Evolutionary conservation across 768 basidiomycete genomes (phyloP).

Genomic region (Agaricus subrufescens): DNA sequence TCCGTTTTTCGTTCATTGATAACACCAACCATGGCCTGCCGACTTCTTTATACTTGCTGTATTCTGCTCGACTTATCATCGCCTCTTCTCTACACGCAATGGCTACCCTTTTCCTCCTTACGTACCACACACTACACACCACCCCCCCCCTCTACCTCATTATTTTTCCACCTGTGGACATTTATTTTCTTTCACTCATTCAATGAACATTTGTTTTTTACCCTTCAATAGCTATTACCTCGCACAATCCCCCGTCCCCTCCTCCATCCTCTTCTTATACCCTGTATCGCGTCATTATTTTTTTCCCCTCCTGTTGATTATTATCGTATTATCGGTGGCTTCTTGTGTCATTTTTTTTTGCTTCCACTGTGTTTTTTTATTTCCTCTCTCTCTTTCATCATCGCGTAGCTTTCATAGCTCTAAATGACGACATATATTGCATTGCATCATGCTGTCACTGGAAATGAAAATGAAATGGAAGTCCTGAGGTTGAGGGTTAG

Average conservation of each 20-base stretch:
- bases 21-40: slow-evolving; percentile 28
- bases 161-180: slow-evolving; percentile 15
- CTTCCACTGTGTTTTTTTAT: background rate
- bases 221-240: background rate
- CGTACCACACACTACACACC: slow-evolving; percentile 10
- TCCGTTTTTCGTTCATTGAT: slow-evolving; percentile 28
- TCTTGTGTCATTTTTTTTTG: slow-evolving; percentile 8
- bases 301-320: slow-evolving; percentile 1
- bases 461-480: too few relatives aligned
- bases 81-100: slow-evolving; percentile 5
- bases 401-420: slow-evolving; percentile 13
- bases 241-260: background rate
- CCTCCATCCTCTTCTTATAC: slow-evolving; percentile 16
- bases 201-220: slow-evolving; percentile 15
- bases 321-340: background rate
- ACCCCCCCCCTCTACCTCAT: slow-evolving; percentile 18
- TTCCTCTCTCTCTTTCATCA: background rate
- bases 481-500: too few relatives aligned
- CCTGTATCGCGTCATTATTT: slow-evolving; percentile 10
- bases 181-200: slow-evolving; percentile 16
- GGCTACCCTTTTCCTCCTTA: background rate
- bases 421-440: slow-evolving; percentile 18
- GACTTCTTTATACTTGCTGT: slow-evolving; percentile 26
- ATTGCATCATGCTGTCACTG: slow-evolving; percentile 11
- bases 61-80: slow-evolving; percentile 33